Base-by-base conservation (phyloP, 805 yeast species). In the Candida ipomoeae region DNA sequence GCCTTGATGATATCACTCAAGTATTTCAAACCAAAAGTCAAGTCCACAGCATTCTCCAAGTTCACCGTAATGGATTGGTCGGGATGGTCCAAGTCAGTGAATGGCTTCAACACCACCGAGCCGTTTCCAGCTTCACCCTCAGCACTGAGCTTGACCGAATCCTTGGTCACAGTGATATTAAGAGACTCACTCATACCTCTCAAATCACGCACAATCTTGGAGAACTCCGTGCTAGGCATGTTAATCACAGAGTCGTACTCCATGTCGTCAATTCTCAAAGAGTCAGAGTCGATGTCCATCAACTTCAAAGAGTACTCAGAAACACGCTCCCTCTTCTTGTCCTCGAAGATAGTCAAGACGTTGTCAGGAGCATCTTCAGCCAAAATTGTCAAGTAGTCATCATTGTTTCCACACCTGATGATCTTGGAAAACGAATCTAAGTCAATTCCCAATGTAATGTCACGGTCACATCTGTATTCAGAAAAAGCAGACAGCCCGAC, bases 201-300 rank as follows among this genome's bases (percentile, higher is more conserved):
- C 75, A 94, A 79, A 68, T 94, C 98, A 62, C 96, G 83, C 48
- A 89, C 87, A 57, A 88, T 84, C 67, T 90, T 89, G 66, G 94
- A 84, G 71, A 94, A 89, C 62, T 92, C 98, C 23, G 79, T 61
- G 21, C 96, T 76, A 52, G 98, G 96, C 87, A 94, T 81, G 51
- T 88, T 83, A 61, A 94, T 78, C 54, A 87, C 83, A 36, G 94
- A 83, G 65, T 89, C 96, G 67, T 87, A 87, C 56, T 89, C 95
- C 83, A 91, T 84, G 61, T 90, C 98, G 61, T 95, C 98, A 66
- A 94, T 88, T 61, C 87, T 85, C 62, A 94, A 81, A 73, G 88
- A 88, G 66, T 94, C 98, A 48, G 96, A 88, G 68, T 94, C 98
- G 59, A 94, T 89, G 65, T 92, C 96, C 96, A 94, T 90, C 66